These are phyloP conservation scores for Coprinopsis strossmayeri DNA, from an alignment of 768 basidiomycete genomes.

Conservation along the genomic window DNA sequence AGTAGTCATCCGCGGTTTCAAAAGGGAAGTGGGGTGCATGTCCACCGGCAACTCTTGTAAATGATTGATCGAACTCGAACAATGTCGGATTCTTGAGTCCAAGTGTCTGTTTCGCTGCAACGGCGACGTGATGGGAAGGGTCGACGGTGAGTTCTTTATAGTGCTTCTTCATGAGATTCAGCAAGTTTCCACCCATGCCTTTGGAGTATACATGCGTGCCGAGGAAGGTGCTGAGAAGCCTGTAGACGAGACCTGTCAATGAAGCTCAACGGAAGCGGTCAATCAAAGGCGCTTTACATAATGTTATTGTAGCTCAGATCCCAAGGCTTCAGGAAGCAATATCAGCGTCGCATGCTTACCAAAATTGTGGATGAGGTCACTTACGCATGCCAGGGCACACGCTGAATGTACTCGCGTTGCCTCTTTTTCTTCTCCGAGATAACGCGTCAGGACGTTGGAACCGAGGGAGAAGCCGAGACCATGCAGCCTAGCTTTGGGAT, in stretches of 20 bases:
- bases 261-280: not conserved
- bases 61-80: slow-evolving; percentile 50
- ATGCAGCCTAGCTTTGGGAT: slow-evolving; percentile 75
- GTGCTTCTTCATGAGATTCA: slow-evolving; percentile 50
- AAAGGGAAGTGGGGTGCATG: slow-evolving; percentile 49
- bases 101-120: slow-evolving; percentile 39
- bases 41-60: slow-evolving; percentile 69
- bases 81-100: slow-evolving; percentile 48
- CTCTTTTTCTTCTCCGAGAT: slow-evolving; percentile 78
- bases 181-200: slow-evolving; percentile 73
- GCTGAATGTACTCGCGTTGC: slow-evolving; percentile 56
- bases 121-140: slow-evolving; percentile 43
- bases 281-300: slow-evolving; percentile 28
- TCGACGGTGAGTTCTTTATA: slow-evolving; percentile 37
- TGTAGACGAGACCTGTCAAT: slow-evolving; percentile 20
- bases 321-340: slow-evolving; percentile 38
- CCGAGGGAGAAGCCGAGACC: slow-evolving; percentile 94
- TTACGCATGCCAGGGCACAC: slow-evolving; percentile 69
- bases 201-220: slow-evolving; percentile 66
- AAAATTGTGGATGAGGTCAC: slow-evolving; percentile 22
- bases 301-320: slow-evolving; percentile 42
- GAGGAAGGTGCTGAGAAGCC: slow-evolving; percentile 49
- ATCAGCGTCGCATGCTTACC: slow-evolving; percentile 13
- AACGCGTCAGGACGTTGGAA: slow-evolving; percentile 84
- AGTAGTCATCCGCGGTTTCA: slow-evolving; percentile 38